phyloP scores from a whole-genome alignment of 768 basidiomycete genomes.

The Rhodotorula taiwanensis region DNA sequence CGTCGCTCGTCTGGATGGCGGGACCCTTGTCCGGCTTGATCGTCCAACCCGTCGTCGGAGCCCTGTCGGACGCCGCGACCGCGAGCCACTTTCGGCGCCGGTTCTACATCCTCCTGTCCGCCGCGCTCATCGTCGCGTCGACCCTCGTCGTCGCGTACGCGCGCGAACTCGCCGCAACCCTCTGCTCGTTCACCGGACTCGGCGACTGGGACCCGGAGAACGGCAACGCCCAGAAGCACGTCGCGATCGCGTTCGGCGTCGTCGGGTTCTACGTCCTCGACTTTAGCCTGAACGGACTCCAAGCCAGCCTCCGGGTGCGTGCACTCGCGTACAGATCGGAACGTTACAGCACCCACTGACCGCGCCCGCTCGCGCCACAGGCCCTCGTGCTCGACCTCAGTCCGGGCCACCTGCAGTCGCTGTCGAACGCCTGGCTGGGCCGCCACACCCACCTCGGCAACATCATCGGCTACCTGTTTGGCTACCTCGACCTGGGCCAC shows the following conservation, averaged over 20 bases:
- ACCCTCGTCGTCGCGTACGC: slow-evolving; percentile 81
- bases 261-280: slow-evolving; percentile 87
- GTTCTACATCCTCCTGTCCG: slow-evolving; percentile 82
- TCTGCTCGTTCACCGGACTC: slow-evolving; percentile 61
- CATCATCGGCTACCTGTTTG: slow-evolving; percentile 84
- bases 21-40: slow-evolving; percentile 89
- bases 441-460: slow-evolving; percentile 96
- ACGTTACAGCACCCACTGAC: slow-evolving; percentile 48
- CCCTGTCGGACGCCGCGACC: slow-evolving; percentile 90
- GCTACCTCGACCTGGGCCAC: slow-evolving; percentile 78
- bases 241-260: slow-evolving; percentile 77
- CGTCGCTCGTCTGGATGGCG: slow-evolving; percentile 82
- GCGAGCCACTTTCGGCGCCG: slow-evolving; percentile 62
- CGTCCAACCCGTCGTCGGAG: slow-evolving; percentile 96
- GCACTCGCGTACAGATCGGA: not conserved
- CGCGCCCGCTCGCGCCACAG: not conserved
- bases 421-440: slow-evolving; percentile 97
- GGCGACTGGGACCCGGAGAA: slow-evolving; percentile 81
- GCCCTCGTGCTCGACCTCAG: slow-evolving; percentile 79
- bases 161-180: slow-evolving; percentile 59
- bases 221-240: slow-evolving; percentile 59
- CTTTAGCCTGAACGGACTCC: slow-evolving; percentile 92
- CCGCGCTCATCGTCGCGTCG: slow-evolving; percentile 67
- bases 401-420: slow-evolving; percentile 77
- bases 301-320: slow-evolving; percentile 41